These are phyloP conservation scores for Aeminium ludgeri DNA, from an alignment of 495 filamentous ascomycete species.

Conservation along the genomic window DNA sequence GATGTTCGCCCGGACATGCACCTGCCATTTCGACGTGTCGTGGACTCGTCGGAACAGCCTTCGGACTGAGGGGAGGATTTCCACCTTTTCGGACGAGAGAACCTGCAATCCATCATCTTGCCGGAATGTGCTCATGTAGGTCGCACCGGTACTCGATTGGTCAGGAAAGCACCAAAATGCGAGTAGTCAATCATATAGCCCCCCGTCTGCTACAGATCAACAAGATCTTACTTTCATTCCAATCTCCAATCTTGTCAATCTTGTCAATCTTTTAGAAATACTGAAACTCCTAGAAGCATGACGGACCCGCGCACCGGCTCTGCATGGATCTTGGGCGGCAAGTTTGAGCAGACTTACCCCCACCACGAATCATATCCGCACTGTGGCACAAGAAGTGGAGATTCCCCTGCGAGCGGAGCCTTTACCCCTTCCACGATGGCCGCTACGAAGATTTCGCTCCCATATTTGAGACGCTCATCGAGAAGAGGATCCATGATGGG, in stretches of 20 bases:
- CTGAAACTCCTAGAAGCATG: slow-evolving; percentile 5
- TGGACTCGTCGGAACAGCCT: too few relatives aligned
- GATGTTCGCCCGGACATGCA: too few relatives aligned
- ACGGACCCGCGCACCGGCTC: slow-evolving; percentile 16
- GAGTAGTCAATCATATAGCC: too few relatives aligned
- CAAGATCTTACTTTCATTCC: too few relatives aligned
- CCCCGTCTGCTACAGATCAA: too few relatives aligned
- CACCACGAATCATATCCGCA: slow-evolving; percentile 50
- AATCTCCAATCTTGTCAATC: background rate
- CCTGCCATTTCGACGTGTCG: too few relatives aligned
- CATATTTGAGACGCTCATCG: slow-evolving; percentile 47
- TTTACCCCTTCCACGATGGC: slow-evolving; percentile 47
- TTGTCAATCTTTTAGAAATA: background rate
- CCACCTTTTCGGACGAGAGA: too few relatives aligned
- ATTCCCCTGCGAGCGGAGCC: slow-evolving; percentile 26
- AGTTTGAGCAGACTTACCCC: slow-evolving; percentile 16
- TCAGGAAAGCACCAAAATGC: too few relatives aligned
- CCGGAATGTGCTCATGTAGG: too few relatives aligned
- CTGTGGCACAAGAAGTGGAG: slow-evolving; percentile 69
- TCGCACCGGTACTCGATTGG: too few relatives aligned
- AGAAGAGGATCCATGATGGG: slow-evolving; percentile 43
- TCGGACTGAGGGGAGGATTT: too few relatives aligned
- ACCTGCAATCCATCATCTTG: too few relatives aligned
- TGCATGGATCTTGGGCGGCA: slow-evolving; percentile 16
- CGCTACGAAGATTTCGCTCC: slow-evolving; percentile 52